These are phyloP conservation scores for Cutaneotrichosporon arboriforme DNA, from an alignment of 1,284 basidiomycete genomes.

Conservation along the genomic window DNA sequence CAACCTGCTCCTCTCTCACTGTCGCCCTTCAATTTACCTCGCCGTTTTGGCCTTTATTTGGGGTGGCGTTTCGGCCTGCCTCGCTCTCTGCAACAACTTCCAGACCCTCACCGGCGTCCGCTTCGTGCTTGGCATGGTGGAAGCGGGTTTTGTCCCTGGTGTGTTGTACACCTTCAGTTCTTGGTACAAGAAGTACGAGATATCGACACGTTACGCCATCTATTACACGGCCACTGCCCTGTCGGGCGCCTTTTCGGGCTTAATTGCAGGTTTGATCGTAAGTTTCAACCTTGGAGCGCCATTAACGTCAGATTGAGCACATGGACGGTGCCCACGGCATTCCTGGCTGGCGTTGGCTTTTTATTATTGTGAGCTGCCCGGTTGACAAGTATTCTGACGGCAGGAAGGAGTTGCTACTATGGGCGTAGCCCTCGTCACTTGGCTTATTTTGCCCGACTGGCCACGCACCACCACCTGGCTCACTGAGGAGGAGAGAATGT, in stretches of 20 bases:
- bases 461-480: constrained; percentile 49
- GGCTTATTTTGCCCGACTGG: constrained; percentile 45
- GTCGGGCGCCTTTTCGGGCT: constrained; percentile 47
- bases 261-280: constrained; percentile 48
- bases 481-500: constrained; percentile 45
- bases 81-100: constrained; percentile 36
- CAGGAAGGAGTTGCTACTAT: constrained; percentile 41
- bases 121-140: constrained; percentile 27
- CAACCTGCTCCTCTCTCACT: constrained; percentile 33
- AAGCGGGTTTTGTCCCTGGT: constrained; percentile 44
- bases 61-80: constrained; percentile 38
- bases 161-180: constrained; percentile 24
- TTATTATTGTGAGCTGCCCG: too few relatives aligned
- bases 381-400: too few relatives aligned
- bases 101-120: constrained; percentile 34
- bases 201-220: constrained; percentile 26
- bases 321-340: constrained; percentile 42
- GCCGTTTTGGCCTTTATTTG: constrained; percentile 31
- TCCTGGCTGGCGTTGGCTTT: constrained; percentile 47
- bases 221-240: constrained; percentile 48
- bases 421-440: constrained; percentile 29
- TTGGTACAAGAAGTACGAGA: constrained; percentile 19
- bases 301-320: too few relatives aligned
- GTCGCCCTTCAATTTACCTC: constrained; percentile 37
- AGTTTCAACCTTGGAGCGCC: too few relatives aligned